Evolutionary conservation across 495 filamentous ascomycete genomes (phyloP), one percentile per base, ranked within the genome.

Genomic region (Jackrogersella minutella): DNA sequence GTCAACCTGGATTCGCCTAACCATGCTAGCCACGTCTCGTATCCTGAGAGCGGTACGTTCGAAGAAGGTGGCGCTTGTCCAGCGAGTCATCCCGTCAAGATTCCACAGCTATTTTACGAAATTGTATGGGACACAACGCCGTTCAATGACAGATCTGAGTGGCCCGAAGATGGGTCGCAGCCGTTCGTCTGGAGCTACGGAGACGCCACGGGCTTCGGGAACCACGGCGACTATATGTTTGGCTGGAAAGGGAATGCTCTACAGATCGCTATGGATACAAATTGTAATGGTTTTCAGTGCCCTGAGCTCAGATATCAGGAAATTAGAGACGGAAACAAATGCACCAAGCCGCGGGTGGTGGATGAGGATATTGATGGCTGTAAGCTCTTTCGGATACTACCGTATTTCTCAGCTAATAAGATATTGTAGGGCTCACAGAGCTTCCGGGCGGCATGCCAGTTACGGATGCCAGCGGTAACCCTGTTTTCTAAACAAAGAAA

Each of bases 161-260:
- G 79, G 79, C 78, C 80, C 6, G 69, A 67, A 31, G 77, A 79
- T 50, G 77, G 76, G 36, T 73, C 61, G 41, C 77, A 81, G 59
- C 80, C 78, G 11, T 82, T 82, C 57, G 76, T 81, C 10, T 78
- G 80, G 73, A 74, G 69, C 51, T 78, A 78, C 36, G 79, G 77
- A 26, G 74, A 81, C 53, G 71, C 68, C 1, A 69, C 69, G 0
- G 69, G 66, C 16, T 53, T 60, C 17, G 70, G 70, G 0, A 70
- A 66, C 7, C 69, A 74, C 10, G 69, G 71, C 1, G 69, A 72
- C 24, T 74, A 72, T 33, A 62, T 74, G 21, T 74, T 74, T 36
- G 69, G 71, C 2, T 72, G 73, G 73, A 72, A 70, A 40, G 73
- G 69, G 1, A 59, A 74, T 22, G 68, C 71, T 13, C 47, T 73